Evolutionary conservation across 441 rosid genomes (phyloP), one percentile per base, ranked within the genome.

Genomic region (Omphalea diandra): DNA sequence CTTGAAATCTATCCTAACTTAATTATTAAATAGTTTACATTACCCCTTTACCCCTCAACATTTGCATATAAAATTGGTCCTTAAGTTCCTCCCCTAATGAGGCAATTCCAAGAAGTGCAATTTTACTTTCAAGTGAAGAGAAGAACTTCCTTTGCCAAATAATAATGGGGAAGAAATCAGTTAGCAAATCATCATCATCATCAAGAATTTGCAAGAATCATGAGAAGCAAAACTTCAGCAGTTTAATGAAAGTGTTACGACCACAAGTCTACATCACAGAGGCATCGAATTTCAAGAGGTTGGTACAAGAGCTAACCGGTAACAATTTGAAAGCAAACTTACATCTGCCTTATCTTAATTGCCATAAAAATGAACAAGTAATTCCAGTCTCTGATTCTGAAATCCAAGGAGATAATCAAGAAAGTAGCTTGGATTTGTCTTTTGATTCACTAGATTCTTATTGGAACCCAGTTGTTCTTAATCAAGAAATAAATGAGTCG

Each of bases 241-340:
- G 33, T 32, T 53, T 18, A 22, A 10, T 35, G 1, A 32, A 61
- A 49, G 56, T 67, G 29, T 35, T 61, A 24, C 43, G 68, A 11
- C 77, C 77, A 12, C 43, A 68, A 59, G 68, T 73, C 8, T 73
- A 60, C 5, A 61, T 68, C 38, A 68, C 72, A 3, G 63, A 73
- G 24, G 27, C 31, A 3, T 68, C 73, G 1, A 74, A 67, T 17
- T 68, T 74, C n/a, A 71, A 66, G 44, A 72, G 4, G 1, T 63
- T 61, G 3, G 77, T 73, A 29, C 77, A 73, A 73, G 77, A 73
- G 17, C 47, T 68, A 41, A 73, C 77, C 0, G 72, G 72, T 12
- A 60, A 73, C 33, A 12, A 3, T 17, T 7, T 7, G 4, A n/a
- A n/a, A 5, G 22, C 32, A 12, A 3, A 15, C 4, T 35, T 20